Conservation (phyloP, 768 basidiomycete species). For the Zangia roseola region DNA sequence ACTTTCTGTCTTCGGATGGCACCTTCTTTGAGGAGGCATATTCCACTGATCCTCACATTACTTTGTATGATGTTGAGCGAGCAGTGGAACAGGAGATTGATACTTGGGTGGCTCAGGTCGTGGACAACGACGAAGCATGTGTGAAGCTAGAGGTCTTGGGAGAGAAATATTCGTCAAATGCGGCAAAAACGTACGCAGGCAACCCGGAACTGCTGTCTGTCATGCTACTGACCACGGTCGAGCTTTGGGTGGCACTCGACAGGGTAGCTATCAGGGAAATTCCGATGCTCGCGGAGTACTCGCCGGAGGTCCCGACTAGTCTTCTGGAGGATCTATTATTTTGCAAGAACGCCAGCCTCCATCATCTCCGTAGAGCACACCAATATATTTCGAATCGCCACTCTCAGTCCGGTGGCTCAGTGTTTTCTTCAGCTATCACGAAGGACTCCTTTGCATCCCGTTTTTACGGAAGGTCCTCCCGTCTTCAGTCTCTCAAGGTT, state of each 20-base stretch:
- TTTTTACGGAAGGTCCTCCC: slow-evolving; percentile 29
- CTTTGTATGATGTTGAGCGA: slow-evolving; percentile 39
- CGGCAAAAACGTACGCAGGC: slow-evolving; percentile 24
- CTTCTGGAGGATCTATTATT: slow-evolving; percentile 31
- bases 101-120: slow-evolving; percentile 31
- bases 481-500: slow-evolving; percentile 25
- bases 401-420: slow-evolving; percentile 22
- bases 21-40: slow-evolving; percentile 11
- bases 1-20: slow-evolving; percentile 16
- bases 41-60: slow-evolving; percentile 11
- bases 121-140: slow-evolving; percentile 11
- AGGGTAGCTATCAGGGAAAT: slow-evolving; percentile 16
- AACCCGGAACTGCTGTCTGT: slow-evolving; percentile 41
- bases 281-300: slow-evolving; percentile 31
- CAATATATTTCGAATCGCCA: slow-evolving; percentile 35
- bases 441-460: slow-evolving; percentile 32
- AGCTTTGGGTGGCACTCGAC: slow-evolving; percentile 41
- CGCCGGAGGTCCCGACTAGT: slow-evolving; percentile 31
- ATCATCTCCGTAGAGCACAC: slow-evolving; percentile 26
- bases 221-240: slow-evolving; percentile 40
- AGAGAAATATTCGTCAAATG: slow-evolving; percentile 26
- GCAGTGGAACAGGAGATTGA: slow-evolving; percentile 32
- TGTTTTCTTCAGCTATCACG: slow-evolving; percentile 30
- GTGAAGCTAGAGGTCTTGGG: slow-evolving; percentile 23
- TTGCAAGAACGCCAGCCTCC: slow-evolving; percentile 26